These are phyloP conservation scores for Plasmodium yoelii DNA, from an alignment of 169 alveolate species.

Conservation along the genomic window DNA sequence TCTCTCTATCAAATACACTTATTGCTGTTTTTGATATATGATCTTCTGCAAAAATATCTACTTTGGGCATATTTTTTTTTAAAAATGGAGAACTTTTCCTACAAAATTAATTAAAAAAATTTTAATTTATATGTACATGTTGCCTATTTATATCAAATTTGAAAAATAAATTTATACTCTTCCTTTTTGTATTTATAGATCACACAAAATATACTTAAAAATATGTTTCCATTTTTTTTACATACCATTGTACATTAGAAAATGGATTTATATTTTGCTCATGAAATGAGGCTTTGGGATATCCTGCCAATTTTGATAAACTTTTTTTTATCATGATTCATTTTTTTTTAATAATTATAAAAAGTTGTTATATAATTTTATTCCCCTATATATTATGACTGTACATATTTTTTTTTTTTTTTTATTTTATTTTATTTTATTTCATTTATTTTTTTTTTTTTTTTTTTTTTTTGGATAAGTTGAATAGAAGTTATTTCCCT, in stretches of 20 bases:
- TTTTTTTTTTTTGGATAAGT: no score
- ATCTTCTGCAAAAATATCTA: conserved; percentile 86
- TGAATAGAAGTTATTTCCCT: no score
- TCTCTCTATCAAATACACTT: conserved; percentile 85
- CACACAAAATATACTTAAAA: no score
- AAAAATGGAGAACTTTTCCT: conserved; percentile 89
- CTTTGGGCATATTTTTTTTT: conserved; percentile 89
- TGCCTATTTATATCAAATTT: no score
- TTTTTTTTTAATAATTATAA: conserved; percentile 1
- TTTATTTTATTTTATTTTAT: no score
- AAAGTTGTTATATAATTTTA: no score
- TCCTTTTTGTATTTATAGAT: not conserved
- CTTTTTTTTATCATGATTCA: conserved; percentile 62
- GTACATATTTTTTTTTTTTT: no score
- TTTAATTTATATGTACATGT: no score
- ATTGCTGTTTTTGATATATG: conserved; percentile 86
- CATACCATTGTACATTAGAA: conserved; percentile 90
- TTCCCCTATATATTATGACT: no score
- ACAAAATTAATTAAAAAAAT: not conserved
- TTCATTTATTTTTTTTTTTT: no score
- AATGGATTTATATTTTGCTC: conserved; percentile 88
- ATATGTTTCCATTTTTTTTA: not conserved
- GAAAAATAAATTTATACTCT: not conserved
- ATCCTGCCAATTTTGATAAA: conserved; percentile 66
- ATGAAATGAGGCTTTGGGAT: conserved; percentile 86